phyloP scores from a whole-genome alignment of 805 yeast species.

The Isabelozyma pseudorhagii region DNA sequence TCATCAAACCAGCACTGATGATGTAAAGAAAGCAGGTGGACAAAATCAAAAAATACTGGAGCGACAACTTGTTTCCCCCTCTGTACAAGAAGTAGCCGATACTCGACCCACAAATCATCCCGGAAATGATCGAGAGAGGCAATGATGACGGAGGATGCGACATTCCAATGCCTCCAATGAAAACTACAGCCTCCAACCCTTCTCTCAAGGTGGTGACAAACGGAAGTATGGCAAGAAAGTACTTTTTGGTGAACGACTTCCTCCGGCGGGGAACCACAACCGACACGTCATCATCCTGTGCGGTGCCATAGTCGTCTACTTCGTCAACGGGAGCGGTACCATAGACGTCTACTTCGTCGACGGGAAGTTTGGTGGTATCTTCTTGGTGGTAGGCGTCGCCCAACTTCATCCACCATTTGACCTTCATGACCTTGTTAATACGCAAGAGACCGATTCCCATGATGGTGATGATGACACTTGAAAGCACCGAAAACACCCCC shows the following conservation, averaged over 20 bases:
- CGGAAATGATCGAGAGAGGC: conserved; percentile 57
- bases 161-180: conserved; percentile 80
- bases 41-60: conserved; percentile 68
- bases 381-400: conserved; percentile 36
- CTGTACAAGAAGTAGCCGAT: conserved; percentile 69
- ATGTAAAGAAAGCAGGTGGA: conserved; percentile 80
- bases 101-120: conserved; percentile 53
- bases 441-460: conserved; percentile 86
- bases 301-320: conserved; percentile 8
- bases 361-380: conserved; percentile 1
- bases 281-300: background rate
- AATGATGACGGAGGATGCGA: conserved; percentile 59
- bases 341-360: conserved; percentile 7
- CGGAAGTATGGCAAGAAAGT: conserved; percentile 75
- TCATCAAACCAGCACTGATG: conserved; percentile 82
- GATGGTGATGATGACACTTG: conserved; percentile 73
- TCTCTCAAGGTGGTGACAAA: conserved; percentile 84
- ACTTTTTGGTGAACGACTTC: conserved; percentile 46
- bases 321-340: too few relatives aligned
- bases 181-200: conserved; percentile 89
- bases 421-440: conserved; percentile 70
- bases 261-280: too few relatives aligned
- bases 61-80: conserved; percentile 75
- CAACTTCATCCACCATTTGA: conserved; percentile 64
- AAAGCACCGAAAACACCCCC: conserved; percentile 74